Base-by-base conservation (phyloP, 768 basidiomycete genomes). In the Cantharellus cinnabarinus region DNA sequence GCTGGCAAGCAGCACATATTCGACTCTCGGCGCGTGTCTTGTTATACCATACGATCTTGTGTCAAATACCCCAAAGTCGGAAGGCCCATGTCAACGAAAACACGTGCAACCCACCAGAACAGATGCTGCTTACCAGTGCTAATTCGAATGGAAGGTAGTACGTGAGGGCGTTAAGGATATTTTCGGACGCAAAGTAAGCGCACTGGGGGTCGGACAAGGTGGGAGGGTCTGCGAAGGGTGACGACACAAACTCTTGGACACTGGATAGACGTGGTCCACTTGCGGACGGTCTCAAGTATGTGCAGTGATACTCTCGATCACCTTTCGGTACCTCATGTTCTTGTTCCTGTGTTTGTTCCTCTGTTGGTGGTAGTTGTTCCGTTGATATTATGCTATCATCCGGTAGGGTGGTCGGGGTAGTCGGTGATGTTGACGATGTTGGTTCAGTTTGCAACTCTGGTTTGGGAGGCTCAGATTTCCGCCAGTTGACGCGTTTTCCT, bases 11-110 rank as follows among this genome's bases (percentile, higher is more conserved):
- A 2, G 87, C 86, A 64, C 87, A 89, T 57, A 89, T 75, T 37
- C 87, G 79, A 58, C 80, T 77, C 5, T 73, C 76, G 3, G 75
- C 68, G 2, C 87, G 77, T 66, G 83, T 86, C 70, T 86, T 86
- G 72, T 89, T 89, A 65, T 89, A 88, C 85, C 85, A 89, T 7
- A 88, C 64, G 5, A 84, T 79, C 85, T 85, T 50, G 44, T 41
- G n/a, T 4, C 54, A 2, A 41, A 37, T 29, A 29, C 20, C 20
- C 20, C 20, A 29, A 29, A 29, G 20, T 29, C 20, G 20, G 20
- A 29, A 29, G 20, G 20, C 20, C 20, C 20, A 29, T 29, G 20
- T 29, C 20, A 29, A 29, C 20, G 20, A 29, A 29, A 29, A 29
- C 20, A 29, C 20, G 20, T 29, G 20, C 20, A 29, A 29, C 20